Conservation (phyloP, 2,329 filamentous ascomycete genomes). For the Fusarium secorum region DNA sequence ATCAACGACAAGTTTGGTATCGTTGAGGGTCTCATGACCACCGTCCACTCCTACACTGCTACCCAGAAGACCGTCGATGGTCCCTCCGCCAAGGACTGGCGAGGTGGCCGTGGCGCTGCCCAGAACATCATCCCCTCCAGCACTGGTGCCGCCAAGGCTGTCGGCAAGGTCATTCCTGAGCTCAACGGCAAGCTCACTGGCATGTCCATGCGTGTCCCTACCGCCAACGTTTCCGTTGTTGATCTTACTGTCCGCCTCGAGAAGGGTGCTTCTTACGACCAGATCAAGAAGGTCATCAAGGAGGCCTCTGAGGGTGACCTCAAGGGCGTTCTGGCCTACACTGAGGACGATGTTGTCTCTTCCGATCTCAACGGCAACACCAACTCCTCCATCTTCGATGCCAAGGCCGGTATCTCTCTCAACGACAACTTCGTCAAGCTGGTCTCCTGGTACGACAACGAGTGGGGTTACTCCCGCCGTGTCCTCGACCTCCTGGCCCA, state of each 20-base stretch:
- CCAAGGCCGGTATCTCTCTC: conserved; percentile 97
- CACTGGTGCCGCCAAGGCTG: conserved; percentile 99
- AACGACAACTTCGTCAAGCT: conserved; percentile 99
- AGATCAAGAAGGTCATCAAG: conserved; percentile 95
- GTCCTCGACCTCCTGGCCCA: conserved; percentile 83
- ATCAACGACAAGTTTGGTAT: conserved; percentile 98
- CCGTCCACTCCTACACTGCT: conserved; percentile 99
- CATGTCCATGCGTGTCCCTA: conserved; percentile 99
- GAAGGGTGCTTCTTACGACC: conserved; percentile 86
- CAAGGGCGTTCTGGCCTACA: conserved; percentile 93
- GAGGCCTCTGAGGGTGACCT: conserved; percentile 81
- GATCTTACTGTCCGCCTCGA: conserved; percentile 94
- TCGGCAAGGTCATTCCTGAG: conserved; percentile 98
- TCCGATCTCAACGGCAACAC: conserved; percentile 91
- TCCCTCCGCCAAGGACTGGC: conserved; percentile 98
- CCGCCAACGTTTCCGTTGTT: conserved; percentile 98
- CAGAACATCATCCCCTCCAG: conserved; percentile 99
- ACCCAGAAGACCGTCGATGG: conserved; percentile 99
- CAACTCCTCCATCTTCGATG: conserved; percentile 97
- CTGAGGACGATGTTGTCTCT: conserved; percentile 96
- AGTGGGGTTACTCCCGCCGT: conserved; percentile 99
- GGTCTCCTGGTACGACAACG: conserved; percentile 98
- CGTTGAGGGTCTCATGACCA: conserved; percentile 99
- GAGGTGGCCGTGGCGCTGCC: conserved; percentile 97
- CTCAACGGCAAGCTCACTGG: conserved; percentile 99